Conservation (phyloP, 371 early-diverging fungal species). For the Gilbertella persicaria region DNA sequence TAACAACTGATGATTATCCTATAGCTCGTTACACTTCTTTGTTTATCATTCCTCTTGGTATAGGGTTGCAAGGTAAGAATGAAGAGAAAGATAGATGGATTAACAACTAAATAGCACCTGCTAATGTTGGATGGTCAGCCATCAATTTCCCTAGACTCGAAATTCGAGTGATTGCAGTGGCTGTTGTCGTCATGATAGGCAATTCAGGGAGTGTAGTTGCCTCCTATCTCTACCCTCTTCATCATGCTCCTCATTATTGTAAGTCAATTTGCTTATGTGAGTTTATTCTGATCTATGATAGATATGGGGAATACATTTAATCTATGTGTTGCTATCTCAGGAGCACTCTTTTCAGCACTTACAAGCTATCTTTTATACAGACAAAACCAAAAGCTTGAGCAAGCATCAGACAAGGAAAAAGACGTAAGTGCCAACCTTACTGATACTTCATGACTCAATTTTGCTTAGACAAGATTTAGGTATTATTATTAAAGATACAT, state of each 20-base stretch:
- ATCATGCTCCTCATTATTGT: conserved; percentile 31
- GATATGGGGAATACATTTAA: conserved; percentile 31
- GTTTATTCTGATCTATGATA: not conserved
- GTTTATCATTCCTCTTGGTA: conserved; percentile 20
- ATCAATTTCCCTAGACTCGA: conserved; percentile 34
- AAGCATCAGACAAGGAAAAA: not conserved
- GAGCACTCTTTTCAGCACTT: conserved; percentile 9
- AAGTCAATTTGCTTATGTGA: conserved; percentile 1
- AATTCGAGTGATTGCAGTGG: conserved; percentile 40
- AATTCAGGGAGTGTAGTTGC: conserved; percentile 40
- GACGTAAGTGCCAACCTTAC: not conserved
- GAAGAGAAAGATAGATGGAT: not conserved
- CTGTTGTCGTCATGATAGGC: conserved; percentile 41
- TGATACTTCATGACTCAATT: not conserved
- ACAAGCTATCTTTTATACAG: conserved; percentile 27
- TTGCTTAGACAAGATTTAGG: conserved; percentile 3
- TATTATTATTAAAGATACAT: conserved; percentile 18
- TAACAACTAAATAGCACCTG: conserved; percentile 11
- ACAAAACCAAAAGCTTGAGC: conserved; percentile 15
- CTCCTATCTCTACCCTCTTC: conserved; percentile 36
- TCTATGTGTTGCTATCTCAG: conserved; percentile 11
- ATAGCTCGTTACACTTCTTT: conserved; percentile 22
- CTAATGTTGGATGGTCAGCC: conserved; percentile 42
- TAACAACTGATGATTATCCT: not conserved
- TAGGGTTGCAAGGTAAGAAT: conserved; percentile 31